Evolutionary conservation across 768 basidiomycete species (phyloP).

Genomic region (Calocera viscosa): DNA sequence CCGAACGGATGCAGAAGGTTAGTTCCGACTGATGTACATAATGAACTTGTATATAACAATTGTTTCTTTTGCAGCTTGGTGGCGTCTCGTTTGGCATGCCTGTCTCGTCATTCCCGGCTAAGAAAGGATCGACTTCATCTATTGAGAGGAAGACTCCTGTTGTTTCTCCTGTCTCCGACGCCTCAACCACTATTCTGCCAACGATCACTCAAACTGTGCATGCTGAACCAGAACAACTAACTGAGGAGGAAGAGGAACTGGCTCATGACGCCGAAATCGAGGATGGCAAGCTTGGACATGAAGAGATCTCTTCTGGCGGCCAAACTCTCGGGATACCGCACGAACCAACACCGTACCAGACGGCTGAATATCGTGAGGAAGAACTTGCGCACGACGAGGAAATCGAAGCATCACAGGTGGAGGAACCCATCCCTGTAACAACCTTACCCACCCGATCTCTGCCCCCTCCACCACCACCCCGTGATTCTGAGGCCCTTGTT

Average conservation of each 20-base stretch:
- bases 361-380: conserved; percentile 12
- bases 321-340: not conserved
- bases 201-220: not conserved
- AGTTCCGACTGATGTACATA: conserved; percentile 29
- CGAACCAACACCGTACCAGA: not conserved
- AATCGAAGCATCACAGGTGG: conserved; percentile 14
- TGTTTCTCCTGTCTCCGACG: not conserved
- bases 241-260: not conserved
- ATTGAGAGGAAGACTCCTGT: not conserved
- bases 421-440: conserved; percentile 12
- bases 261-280: not conserved
- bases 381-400: conserved; percentile 1
- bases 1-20: conserved; percentile 85
- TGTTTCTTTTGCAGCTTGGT: conserved; percentile 1
- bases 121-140: not conserved
- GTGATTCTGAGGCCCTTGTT: not conserved
- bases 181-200: not conserved
- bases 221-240: not conserved
- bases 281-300: not conserved
- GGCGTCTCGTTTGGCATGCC: conserved; percentile 5
- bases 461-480: conserved; percentile 10
- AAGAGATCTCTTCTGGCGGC: not conserved
- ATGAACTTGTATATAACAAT: not conserved
- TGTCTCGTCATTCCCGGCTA: not conserved
- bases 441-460: conserved; percentile 14